Evolutionary conservation across 2,329 filamentous ascomycete genomes (phyloP).

Genomic region (Hypoxylon sp.): DNA sequence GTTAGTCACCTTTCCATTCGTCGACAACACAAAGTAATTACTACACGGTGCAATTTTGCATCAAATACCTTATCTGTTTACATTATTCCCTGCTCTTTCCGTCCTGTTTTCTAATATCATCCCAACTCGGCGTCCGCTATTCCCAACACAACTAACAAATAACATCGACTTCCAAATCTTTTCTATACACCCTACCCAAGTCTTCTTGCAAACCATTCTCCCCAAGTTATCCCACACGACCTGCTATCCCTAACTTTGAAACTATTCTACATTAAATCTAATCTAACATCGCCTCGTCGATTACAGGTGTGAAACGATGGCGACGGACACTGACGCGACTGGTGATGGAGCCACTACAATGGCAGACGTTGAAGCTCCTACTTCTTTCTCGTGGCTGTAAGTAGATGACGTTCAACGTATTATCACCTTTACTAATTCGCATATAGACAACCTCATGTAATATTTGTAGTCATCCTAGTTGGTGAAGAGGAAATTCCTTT

Average conservation of each 20-base stretch:
- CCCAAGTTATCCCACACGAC: neutral
- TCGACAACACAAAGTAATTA: neutral
- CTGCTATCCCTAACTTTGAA: no score
- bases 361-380: slow-evolving; percentile 1
- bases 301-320: slow-evolving; percentile 25
- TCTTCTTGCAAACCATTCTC: neutral
- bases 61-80: slow-evolving; percentile 2
- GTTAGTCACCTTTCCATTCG: neutral
- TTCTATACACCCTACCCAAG: neutral
- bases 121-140: neutral
- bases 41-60: slow-evolving; percentile 2
- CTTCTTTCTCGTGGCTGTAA: slow-evolving; percentile 42
- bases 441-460: slow-evolving; percentile 67
- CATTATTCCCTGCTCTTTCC: neutral
- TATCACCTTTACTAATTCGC: slow-evolving; percentile 24
- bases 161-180: neutral
- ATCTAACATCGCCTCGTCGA: slow-evolving; percentile 16
- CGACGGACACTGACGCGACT: slow-evolving; percentile 19
- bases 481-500: slow-evolving; percentile 68
- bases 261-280: neutral
- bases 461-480: slow-evolving; percentile 69
- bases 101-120: neutral
- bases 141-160: neutral
- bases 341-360: neutral
- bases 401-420: slow-evolving; percentile 4